A percentile compares a stretch with the other conserved stretches of the same genome.
Evolutionary conservation across 805 yeast species (phyloP).

Genomic region (Kazachstania africana): DNA sequence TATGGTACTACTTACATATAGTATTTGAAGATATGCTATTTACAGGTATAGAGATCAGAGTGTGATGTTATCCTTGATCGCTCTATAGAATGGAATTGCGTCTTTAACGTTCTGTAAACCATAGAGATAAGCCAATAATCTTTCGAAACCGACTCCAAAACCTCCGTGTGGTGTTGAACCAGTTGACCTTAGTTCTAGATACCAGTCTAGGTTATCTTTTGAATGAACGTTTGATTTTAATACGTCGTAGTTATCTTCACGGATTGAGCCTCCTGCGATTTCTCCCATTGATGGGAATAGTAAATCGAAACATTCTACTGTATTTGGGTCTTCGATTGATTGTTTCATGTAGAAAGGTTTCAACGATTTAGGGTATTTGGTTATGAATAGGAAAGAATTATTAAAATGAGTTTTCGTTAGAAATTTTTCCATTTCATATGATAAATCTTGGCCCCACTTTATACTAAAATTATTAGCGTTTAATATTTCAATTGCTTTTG

Average conservation of each 20-base stretch:
- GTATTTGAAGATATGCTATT: conserved; percentile 1
- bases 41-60: too few species aligned
- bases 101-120: conserved; percentile 77
- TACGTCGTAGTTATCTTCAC: conserved; percentile 53
- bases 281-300: conserved; percentile 90
- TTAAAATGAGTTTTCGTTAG: conserved; percentile 54
- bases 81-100: conserved; percentile 74
- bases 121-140: conserved; percentile 62
- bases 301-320: conserved; percentile 86
- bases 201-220: conserved; percentile 61
- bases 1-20: neutral
- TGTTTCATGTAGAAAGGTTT: conserved; percentile 90
- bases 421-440: conserved; percentile 87
- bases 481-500: conserved; percentile 50
- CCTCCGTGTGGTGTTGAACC: conserved; percentile 95
- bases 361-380: conserved; percentile 66
- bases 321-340: conserved; percentile 31
- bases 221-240: conserved; percentile 42
- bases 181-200: conserved; percentile 54
- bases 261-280: conserved; percentile 84
- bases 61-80: conserved; percentile 4
- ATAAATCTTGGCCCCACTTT: conserved; percentile 60
- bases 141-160: conserved; percentile 88
- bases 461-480: conserved; percentile 28
- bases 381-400: conserved; percentile 71